Conservation (phyloP, 768 basidiomycete genomes). For the Suillus placidus region DNA sequence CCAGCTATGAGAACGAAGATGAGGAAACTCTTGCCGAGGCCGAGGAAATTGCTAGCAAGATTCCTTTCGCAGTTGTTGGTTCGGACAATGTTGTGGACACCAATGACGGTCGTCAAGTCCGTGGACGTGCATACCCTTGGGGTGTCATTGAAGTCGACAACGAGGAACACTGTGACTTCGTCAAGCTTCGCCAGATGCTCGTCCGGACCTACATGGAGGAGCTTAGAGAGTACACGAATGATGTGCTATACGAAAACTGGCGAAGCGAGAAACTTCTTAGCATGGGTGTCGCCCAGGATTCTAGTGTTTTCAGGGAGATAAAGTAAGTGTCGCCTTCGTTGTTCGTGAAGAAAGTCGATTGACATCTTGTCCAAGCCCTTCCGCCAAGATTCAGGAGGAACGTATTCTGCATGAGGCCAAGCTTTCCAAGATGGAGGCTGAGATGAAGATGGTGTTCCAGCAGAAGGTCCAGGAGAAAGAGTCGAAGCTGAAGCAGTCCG, state of each 20-base stretch:
- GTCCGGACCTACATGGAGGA: conserved; percentile 99
- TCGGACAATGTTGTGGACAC: conserved; percentile 83
- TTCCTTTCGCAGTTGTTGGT: conserved; percentile 98
- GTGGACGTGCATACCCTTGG: conserved; percentile 97
- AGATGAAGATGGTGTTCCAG: conserved; percentile 99
- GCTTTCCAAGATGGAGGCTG: conserved; percentile 98
- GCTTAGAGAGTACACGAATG: conserved; percentile 94
- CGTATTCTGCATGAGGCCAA: conserved; percentile 96
- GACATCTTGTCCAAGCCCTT: conserved; percentile 63
- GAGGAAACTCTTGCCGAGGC: conserved; percentile 97
- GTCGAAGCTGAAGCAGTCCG: conserved; percentile 96
- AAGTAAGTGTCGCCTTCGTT: conserved; percentile 64
- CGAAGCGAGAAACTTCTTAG: conserved; percentile 92
- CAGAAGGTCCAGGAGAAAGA: conserved; percentile 99
- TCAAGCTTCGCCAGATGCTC: conserved; percentile 99
- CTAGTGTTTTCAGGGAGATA: conserved; percentile 98
- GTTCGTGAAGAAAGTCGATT: conserved; percentile 14
- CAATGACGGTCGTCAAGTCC: conserved; percentile 87
- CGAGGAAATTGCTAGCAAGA: conserved; percentile 97
- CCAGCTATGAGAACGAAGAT: conserved; percentile 96
- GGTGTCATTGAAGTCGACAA: conserved; percentile 99
- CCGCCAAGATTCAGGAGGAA: conserved; percentile 94
- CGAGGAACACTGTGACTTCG: conserved; percentile 98
- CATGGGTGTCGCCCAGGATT: conserved; percentile 99
- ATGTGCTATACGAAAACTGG: conserved; percentile 97